Evolutionary conservation across 257 asterid genomes (phyloP), one percentile per base, ranked within the genome.

Genomic region (Solanum sejunctum): DNA sequence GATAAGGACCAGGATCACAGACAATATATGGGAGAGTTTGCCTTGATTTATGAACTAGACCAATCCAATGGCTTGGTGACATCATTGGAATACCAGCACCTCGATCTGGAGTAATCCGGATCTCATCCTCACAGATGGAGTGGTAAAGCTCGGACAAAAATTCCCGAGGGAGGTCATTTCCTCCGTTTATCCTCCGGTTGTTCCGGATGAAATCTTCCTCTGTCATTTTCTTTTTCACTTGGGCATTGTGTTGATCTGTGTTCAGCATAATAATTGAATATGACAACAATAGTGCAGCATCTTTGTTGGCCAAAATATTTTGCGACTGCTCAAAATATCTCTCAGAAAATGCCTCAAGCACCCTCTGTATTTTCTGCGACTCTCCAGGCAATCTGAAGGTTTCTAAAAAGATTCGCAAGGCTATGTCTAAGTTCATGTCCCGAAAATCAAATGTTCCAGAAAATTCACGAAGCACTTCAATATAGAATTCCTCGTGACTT

Each of bases 171-270:
- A 96, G 98, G 88, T 96, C 99, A 85, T 88, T 89, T 41, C 99
- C 99, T 84, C 95, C 98, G 81, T 96, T 96, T 84, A 96, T 96
- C 86, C 90, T 90, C 23, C 98, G 91, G 86, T 93, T 94, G 86
- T 96, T 96, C 51, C 95, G 93, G 83, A 96, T 92, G 87, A 96
- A 96, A 89, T 96, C 99, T 75, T 94, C 99, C 90, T 93, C 97
- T 8, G 91, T 96, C 99, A 96, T 96, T 92, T 93, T 96, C 91
- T 92, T 94, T 91, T 93, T 96, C 87, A 96, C 99, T 92, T 96
- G 99, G 60, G 93, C 83, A 71, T 92, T 96, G 87, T 96, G 99
- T 79, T 90, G 99, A 87, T 96, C 99, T 8, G 99, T 96, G 89
- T 96, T 96, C 26, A 96, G 97, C 98, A 96, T 1, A 85, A 94